Percentiles rank a stretch among this genome's conserved stretches.
Conservation (phyloP, 371 early-diverging fungal species). For the Zancudomyces culisetae region DNA sequence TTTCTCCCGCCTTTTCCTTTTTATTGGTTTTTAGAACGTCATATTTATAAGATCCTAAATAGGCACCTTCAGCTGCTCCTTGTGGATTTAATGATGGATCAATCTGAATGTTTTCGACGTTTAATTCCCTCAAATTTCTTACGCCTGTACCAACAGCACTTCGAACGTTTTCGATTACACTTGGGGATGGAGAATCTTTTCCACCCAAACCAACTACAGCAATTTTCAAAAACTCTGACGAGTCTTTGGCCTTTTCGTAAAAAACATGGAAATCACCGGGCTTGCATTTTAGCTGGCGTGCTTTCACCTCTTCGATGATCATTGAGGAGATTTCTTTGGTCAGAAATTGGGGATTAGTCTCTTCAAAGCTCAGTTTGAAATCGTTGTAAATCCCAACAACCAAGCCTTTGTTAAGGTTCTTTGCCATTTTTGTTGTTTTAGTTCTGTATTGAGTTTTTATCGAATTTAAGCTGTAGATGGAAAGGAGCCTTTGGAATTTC, state of each 20-base stretch:
- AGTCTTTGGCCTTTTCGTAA: not conserved
- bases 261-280: not conserved
- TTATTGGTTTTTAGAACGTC: constrained; percentile 25
- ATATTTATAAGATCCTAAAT: constrained; percentile 41
- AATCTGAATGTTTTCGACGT: constrained; percentile 33
- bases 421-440: no score
- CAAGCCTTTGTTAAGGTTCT: no score
- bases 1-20: constrained; percentile 5
- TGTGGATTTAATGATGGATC: constrained; percentile 32
- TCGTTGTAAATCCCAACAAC: not conserved
- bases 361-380: not conserved
- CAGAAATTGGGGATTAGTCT: not conserved
- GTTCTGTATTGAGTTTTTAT: no score
- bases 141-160: constrained; percentile 54
- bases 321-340: not conserved
- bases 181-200: not conserved
- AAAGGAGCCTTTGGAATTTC: no score
- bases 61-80: constrained; percentile 57
- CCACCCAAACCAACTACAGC: constrained; percentile 58
- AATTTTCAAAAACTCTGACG: constrained; percentile 10
- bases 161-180: constrained; percentile 30
- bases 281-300: not conserved
- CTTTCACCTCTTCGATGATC: constrained; percentile 1
- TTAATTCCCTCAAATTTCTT: constrained; percentile 37
- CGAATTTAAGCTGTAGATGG: no score